Evolutionary conservation across 176 grass and related monocot species (phyloP).

Genomic region (Carex parvula): DNA sequence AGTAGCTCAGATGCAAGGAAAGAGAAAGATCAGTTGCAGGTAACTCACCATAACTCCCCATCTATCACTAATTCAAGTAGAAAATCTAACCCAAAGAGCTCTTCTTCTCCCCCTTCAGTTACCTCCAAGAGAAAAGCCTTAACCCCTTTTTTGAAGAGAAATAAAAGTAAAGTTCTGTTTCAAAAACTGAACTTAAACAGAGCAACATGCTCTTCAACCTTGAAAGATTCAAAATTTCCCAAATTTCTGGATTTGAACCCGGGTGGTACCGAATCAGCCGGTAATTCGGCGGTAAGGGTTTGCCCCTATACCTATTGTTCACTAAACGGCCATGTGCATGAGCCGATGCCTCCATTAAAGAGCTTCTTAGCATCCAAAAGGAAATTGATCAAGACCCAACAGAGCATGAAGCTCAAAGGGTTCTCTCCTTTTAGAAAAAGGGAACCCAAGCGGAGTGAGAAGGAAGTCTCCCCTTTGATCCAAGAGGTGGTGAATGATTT

Average conservation of each 20-base stretch:
- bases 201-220: conserved; percentile 62
- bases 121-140: conserved; percentile 31
- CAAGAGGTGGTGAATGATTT: conserved; percentile 48
- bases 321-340: conserved; percentile 54
- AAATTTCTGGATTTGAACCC: conserved; percentile 49
- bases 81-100: conserved; percentile 4
- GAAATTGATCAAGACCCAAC: conserved; percentile 69
- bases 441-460: not conserved
- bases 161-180: conserved; percentile 46
- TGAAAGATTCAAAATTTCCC: conserved; percentile 66
- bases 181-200: conserved; percentile 39
- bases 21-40: conserved; percentile 39
- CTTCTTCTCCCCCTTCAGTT: conserved; percentile 20
- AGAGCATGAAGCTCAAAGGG: conserved; percentile 73
- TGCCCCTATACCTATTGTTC: conserved; percentile 88
- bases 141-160: conserved; percentile 37
- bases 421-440: conserved; percentile 47
- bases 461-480: conserved; percentile 42
- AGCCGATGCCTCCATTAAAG: conserved; percentile 38
- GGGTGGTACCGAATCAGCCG: conserved; percentile 43
- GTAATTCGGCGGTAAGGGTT: conserved; percentile 42
- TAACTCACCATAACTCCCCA: conserved; percentile 1
- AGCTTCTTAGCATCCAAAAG: conserved; percentile 56
- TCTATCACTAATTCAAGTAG: conserved; percentile 12
- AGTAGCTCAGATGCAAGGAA: conserved; percentile 68